Conservation (phyloP, 441 rosid species). For the Viola pubescens region DNA sequence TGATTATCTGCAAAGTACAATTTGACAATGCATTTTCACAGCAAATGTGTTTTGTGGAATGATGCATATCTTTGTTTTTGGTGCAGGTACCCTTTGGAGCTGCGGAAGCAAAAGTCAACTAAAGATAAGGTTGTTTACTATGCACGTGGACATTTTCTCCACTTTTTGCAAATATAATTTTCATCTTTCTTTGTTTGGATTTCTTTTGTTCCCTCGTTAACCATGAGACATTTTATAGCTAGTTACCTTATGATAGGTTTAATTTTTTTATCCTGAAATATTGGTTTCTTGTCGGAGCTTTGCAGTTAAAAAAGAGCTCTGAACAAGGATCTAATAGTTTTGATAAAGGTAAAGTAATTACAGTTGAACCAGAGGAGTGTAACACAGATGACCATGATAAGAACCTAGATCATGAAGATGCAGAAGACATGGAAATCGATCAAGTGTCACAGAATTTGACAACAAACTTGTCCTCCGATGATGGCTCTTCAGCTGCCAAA, state of each 20-base stretch:
- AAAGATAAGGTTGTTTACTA: conserved; percentile 58
- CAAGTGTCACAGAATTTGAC: conserved; percentile 44
- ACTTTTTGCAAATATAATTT: not conserved
- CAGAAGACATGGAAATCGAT: conserved; percentile 39
- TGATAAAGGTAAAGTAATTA: conserved; percentile 29
- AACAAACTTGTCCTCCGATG: conserved; percentile 29
- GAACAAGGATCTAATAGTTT: conserved; percentile 32
- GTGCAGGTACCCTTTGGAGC: conserved; percentile 85
- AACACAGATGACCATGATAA: conserved; percentile 28
- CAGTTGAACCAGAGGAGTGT: conserved; percentile 33
- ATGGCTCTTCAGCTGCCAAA: conserved; percentile 26
- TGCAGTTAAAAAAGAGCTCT: conserved; percentile 58
- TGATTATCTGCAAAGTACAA: not conserved
- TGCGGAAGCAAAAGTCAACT: conserved; percentile 83
- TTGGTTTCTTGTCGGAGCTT: conserved; percentile 16
- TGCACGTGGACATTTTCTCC: not conserved
- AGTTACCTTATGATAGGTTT: not conserved
- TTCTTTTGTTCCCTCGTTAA: no score
- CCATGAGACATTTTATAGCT: not conserved
- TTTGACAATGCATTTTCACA: not conserved
- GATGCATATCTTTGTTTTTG: conserved; percentile 16
- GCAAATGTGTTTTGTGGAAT: not conserved
- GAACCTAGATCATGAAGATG: conserved; percentile 28
- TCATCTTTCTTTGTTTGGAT: not conserved
- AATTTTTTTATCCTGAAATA: conserved; percentile 3